These are phyloP conservation scores for Boletellus emodensis DNA, from an alignment of 768 basidiomycete genomes.

Conservation along the genomic window DNA sequence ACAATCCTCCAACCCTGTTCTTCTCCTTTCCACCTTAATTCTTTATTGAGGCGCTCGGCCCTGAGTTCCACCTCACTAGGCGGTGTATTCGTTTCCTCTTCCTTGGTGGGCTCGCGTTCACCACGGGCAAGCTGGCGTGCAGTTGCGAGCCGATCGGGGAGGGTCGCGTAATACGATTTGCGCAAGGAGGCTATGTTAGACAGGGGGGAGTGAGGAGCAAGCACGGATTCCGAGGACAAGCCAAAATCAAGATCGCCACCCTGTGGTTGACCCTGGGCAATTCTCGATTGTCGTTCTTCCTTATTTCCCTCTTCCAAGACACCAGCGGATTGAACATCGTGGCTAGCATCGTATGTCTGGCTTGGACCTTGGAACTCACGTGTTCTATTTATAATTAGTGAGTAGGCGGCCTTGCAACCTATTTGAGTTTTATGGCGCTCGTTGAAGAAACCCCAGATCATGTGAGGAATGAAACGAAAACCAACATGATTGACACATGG, in stretches of 20 bases:
- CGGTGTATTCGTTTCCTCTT: conserved; percentile 73
- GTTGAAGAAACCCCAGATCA: conserved; percentile 93
- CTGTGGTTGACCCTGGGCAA: conserved; percentile 9
- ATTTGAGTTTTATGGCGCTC: conserved; percentile 73
- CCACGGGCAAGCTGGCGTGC: conserved; percentile 76
- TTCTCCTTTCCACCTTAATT: conserved; percentile 79
- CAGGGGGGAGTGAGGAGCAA: conserved; percentile 60
- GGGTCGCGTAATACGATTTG: conserved; percentile 68
- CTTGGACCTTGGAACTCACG: conserved; percentile 52
- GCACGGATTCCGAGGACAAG: conserved; percentile 58
- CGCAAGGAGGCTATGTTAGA: conserved; percentile 65
- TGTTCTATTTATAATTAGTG: conserved; percentile 57
- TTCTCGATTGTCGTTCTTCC: conserved; percentile 5
- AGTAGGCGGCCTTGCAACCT: conserved; percentile 80
- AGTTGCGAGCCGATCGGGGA: conserved; percentile 60
- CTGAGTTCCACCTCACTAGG: conserved; percentile 86
- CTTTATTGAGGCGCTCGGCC: conserved; percentile 85
- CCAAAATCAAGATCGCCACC: conserved; percentile 75
- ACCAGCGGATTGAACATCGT: conserved; percentile 15
- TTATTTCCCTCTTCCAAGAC: conserved; percentile 1
- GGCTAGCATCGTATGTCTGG: conserved; percentile 14
- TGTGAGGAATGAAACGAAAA: conserved; percentile 76
- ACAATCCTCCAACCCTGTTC: conserved; percentile 77
- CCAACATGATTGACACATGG: conserved; percentile 75
- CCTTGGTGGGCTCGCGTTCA: conserved; percentile 79